phyloP scores from a whole-genome alignment of 257 asterid genomes.

The Prunella vulgaris region DNA sequence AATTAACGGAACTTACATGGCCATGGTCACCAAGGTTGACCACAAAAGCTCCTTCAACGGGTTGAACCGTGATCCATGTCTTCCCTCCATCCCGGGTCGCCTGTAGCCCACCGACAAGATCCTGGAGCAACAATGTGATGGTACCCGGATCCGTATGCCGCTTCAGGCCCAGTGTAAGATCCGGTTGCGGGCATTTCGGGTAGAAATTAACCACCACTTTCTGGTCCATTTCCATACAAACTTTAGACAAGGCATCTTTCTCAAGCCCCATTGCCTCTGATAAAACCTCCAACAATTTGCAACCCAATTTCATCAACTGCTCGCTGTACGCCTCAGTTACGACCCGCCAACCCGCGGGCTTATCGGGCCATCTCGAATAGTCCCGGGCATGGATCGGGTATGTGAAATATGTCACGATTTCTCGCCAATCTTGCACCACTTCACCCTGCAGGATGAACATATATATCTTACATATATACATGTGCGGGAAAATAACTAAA shows the following conservation, averaged over 20 bases:
- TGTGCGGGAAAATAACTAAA: no score
- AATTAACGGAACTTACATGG: constrained; percentile 62
- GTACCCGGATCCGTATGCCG: constrained; percentile 95
- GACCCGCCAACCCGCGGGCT: constrained; percentile 65
- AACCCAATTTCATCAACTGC: constrained; percentile 53
- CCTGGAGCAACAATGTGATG: constrained; percentile 75
- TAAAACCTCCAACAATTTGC: constrained; percentile 53
- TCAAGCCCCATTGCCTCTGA: constrained; percentile 87
- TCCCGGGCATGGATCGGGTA: constrained; percentile 66
- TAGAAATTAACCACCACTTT: constrained; percentile 80
- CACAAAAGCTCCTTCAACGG: constrained; percentile 80
- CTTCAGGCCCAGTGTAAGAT: constrained; percentile 70
- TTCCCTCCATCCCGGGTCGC: constrained; percentile 84
- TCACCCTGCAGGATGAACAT: constrained; percentile 57
- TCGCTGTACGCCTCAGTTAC: constrained; percentile 56
- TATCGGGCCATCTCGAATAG: constrained; percentile 81
- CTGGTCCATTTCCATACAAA: constrained; percentile 87
- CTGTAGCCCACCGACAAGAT: constrained; percentile 88
- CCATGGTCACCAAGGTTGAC: constrained; percentile 92
- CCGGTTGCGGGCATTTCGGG: constrained; percentile 91
- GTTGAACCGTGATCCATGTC: constrained; percentile 91
- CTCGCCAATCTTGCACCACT: constrained; percentile 82
- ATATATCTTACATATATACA: no score
- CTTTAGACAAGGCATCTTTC: constrained; percentile 60
- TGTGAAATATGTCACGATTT: constrained; percentile 71